phyloP scores from a whole-genome alignment of 306 rosid genomes.

The Citrullus colocynthis region DNA sequence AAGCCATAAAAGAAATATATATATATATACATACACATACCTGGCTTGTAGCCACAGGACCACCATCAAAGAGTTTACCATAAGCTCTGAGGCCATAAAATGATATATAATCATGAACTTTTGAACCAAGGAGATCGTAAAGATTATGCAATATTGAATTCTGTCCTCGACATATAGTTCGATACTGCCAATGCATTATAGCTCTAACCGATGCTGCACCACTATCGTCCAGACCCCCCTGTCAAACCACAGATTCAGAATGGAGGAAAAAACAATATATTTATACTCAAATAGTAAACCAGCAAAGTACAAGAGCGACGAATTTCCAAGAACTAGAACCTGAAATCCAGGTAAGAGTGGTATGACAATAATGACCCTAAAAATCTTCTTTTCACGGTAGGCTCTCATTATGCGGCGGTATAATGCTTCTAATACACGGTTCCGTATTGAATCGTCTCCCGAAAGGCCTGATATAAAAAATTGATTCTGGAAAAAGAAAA shows the following conservation, averaged over 20 bases:
- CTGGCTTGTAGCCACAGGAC: conserved; percentile 95
- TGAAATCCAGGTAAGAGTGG: conserved; percentile 98
- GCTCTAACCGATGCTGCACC: conserved; percentile 99
- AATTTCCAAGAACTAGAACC: conserved; percentile 31
- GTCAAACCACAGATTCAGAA: conserved; percentile 19
- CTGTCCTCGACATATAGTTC: conserved; percentile 86
- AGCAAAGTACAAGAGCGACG: background rate
- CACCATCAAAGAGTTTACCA: conserved; percentile 71
- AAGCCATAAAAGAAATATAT: conserved; percentile 4
- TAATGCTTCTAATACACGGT: conserved; percentile 86
- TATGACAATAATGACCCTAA: conserved; percentile 83
- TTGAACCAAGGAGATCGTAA: conserved; percentile 56
- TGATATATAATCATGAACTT: conserved; percentile 73
- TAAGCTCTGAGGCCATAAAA: conserved; percentile 85
- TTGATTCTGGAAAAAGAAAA: conserved; percentile 61
- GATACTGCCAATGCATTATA: conserved; percentile 96
- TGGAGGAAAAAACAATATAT: background rate
- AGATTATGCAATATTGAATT: conserved; percentile 75
- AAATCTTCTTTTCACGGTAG: conserved; percentile 59
- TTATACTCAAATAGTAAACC: background rate
- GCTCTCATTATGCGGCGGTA: conserved; percentile 72
- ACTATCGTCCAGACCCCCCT: conserved; percentile 99
- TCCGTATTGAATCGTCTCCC: conserved; percentile 69
- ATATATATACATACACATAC: conserved; percentile 13
- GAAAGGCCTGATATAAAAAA: conserved; percentile 96